Conservation (phyloP, 768 basidiomycete genomes). For the Amyloporia xantha region DNA sequence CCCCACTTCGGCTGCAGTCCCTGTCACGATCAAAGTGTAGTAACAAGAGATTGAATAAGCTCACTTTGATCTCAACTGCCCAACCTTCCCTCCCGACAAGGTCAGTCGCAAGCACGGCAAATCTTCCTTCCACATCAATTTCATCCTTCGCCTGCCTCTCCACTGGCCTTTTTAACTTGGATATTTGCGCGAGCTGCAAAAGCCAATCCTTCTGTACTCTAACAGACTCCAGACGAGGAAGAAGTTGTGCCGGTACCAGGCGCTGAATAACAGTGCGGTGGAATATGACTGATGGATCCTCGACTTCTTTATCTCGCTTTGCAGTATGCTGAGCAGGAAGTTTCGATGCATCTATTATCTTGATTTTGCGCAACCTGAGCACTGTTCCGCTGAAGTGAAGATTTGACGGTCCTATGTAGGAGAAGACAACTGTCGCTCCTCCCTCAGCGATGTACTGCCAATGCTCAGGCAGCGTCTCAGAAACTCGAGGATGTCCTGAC, state of each 20-base stretch:
- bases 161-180: constrained; percentile 47
- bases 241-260: constrained; percentile 52
- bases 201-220: constrained; percentile 51
- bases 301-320: constrained; percentile 36
- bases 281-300: constrained; percentile 44
- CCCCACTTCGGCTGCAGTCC: constrained; percentile 88
- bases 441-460: constrained; percentile 93
- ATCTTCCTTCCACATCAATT: constrained; percentile 49
- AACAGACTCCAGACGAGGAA: constrained; percentile 53
- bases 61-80: constrained; percentile 89
- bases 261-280: constrained; percentile 56
- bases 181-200: constrained; percentile 37
- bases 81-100: constrained; percentile 60
- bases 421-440: constrained; percentile 86
- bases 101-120: constrained; percentile 75
- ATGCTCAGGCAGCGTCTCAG: constrained; percentile 32
- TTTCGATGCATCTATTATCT: no score
- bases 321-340: constrained; percentile 78
- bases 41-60: background rate
- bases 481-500: background rate
- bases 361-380: constrained; percentile 68
- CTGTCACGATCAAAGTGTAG: background rate
- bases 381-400: constrained; percentile 55
- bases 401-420: constrained; percentile 56
- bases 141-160: constrained; percentile 47